phyloP scores from a whole-genome alignment of 306 rosid species.

The Quercus rubra region DNA sequence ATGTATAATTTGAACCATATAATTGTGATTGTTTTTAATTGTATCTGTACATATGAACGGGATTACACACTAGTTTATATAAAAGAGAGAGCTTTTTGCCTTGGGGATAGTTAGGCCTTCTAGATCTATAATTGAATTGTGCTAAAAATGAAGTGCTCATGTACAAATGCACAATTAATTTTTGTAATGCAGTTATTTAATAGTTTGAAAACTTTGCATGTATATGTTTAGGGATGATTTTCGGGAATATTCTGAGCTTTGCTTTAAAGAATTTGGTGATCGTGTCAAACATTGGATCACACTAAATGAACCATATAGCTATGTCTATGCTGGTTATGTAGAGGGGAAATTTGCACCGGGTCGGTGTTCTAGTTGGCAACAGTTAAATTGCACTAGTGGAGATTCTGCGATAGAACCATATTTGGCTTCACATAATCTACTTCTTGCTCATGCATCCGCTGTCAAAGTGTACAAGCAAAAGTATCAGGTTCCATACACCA shows the following conservation, averaged over 20 bases:
- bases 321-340: slow-evolving; percentile 28
- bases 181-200: too few species aligned
- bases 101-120: too few species aligned
- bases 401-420: slow-evolving; percentile 48
- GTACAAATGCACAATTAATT: too few species aligned
- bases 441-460: slow-evolving; percentile 50
- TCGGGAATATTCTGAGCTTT: slow-evolving; percentile 6
- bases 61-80: too few species aligned
- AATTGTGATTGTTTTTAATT: too few species aligned
- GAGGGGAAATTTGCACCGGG: slow-evolving; percentile 26
- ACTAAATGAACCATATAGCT: slow-evolving; percentile 35
- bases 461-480: slow-evolving; percentile 39
- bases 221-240: too few species aligned
- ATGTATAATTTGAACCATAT: too few species aligned
- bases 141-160: too few species aligned
- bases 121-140: too few species aligned
- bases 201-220: too few species aligned
- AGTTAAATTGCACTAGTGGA: slow-evolving; percentile 37
- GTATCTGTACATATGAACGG: too few species aligned
- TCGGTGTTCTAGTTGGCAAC: slow-evolving; percentile 37
- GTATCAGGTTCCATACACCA: slow-evolving; percentile 34
- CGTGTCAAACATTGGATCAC: slow-evolving; percentile 43
- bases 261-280: slow-evolving; percentile 37
- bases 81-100: too few species aligned
- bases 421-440: slow-evolving; percentile 32